Percentiles rank a stretch among this genome's conserved stretches.
These are phyloP conservation scores for Stagonosporopsis tanaceti DNA, from an alignment of 2,329 filamentous ascomycete species.

Conservation along the genomic window DNA sequence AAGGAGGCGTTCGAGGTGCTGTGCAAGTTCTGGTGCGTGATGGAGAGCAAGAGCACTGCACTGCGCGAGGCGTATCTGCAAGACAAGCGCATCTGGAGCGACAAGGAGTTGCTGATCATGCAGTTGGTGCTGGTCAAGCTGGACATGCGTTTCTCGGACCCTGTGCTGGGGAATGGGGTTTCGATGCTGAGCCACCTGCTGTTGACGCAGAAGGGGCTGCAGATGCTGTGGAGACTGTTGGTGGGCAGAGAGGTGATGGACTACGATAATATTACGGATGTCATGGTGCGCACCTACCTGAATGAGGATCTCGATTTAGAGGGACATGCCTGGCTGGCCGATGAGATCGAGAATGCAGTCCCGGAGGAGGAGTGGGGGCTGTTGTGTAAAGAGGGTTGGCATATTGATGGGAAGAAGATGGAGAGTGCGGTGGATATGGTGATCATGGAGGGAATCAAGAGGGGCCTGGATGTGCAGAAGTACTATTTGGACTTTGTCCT, in stretches of 20 bases:
- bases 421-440: constrained; percentile 38
- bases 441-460: constrained; percentile 61
- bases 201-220: constrained; percentile 62
- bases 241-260: constrained; percentile 60
- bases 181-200: constrained; percentile 56
- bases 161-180: constrained; percentile 62
- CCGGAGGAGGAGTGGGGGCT: constrained; percentile 47
- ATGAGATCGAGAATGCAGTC: constrained; percentile 34
- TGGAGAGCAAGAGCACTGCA: constrained; percentile 69
- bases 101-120: constrained; percentile 67
- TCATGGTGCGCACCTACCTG: constrained; percentile 32
- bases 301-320: constrained; percentile 31
- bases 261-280: constrained; percentile 27
- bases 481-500: constrained; percentile 66
- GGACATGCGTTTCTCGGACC: constrained; percentile 72
- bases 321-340: constrained; percentile 29
- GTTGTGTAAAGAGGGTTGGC: constrained; percentile 52
- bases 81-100: constrained; percentile 63
- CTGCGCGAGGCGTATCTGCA: constrained; percentile 64
- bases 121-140: constrained; percentile 76
- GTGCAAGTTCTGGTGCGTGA: constrained; percentile 74
- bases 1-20: constrained; percentile 61
- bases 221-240: constrained; percentile 50
- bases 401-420: constrained; percentile 67
- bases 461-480: constrained; percentile 62